Evolutionary conservation across 2,329 filamentous ascomycete species (phyloP).

Genomic region (Fusarium albosuccineum): DNA sequence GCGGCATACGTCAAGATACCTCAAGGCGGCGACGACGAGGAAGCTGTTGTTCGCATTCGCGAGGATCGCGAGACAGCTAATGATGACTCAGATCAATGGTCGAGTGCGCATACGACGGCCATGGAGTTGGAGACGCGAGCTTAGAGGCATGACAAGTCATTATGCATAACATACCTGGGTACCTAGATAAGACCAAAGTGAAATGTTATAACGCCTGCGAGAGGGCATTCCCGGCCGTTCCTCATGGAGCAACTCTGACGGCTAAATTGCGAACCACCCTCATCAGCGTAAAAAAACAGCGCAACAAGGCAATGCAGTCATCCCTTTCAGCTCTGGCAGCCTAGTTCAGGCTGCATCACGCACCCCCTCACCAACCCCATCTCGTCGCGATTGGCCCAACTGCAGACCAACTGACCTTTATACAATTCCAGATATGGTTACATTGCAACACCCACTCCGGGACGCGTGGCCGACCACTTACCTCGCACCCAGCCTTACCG

Average conservation of each 20-base stretch:
- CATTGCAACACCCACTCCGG: constrained; percentile 12
- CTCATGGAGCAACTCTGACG: neutral
- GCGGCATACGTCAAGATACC: neutral
- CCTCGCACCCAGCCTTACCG: constrained; percentile 14
- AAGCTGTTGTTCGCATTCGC: too few relatives aligned
- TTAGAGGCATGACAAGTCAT: neutral
- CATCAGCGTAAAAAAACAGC: constrained; percentile 13
- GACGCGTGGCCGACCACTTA: constrained; percentile 1
- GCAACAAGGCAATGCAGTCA: constrained; percentile 36
- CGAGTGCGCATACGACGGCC: neutral
- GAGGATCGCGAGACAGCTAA: neutral
- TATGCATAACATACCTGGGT: too few relatives aligned
- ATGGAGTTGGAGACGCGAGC: neutral
- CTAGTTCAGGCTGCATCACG: constrained; percentile 40
- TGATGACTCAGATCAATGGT: neutral
- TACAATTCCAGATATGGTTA: constrained; percentile 32
- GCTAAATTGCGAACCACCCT: constrained; percentile 29
- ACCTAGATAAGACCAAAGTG: too few relatives aligned
- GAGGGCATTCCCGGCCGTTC: neutral
- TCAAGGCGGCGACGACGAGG: neutral
- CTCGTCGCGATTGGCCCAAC: constrained; percentile 30
- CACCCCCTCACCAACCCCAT: constrained; percentile 24
- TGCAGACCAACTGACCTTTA: constrained; percentile 30
- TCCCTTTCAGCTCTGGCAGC: constrained; percentile 37
- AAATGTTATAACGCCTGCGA: neutral